Evolutionary conservation across 768 basidiomycete species (phyloP), one percentile per base, ranked within the genome.

Genomic region (Boletus edulis): DNA sequence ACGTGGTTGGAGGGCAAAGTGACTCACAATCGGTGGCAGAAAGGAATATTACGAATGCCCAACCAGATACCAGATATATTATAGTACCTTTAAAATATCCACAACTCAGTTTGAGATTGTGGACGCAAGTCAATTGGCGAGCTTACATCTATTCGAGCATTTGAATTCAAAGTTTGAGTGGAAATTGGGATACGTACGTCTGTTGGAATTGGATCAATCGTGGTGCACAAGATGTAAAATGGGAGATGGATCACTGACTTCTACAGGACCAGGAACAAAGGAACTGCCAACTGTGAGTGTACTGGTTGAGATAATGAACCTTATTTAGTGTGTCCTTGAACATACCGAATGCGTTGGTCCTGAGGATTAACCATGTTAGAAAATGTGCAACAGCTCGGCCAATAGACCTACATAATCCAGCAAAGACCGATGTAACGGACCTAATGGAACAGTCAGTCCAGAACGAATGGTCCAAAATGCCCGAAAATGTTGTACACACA

Each of bases 371-470:
- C 3, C 38, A n/a, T 24, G 7, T 39, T 9, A 12, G 24, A 29
- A 13, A 4, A 15, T 31, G 18, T 5, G 18, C 18, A 1, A n/a
- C 3, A n/a, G 11, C 5, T 37, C 15, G 15, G 15, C 15, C 35
- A 13, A 34, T 31, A 22, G 14, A 31, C 51, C 0, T 31, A 56
- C 51, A 54, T 29, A 2, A 18, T 4, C 14, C 18, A 54, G 12
- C 2, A n/a, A 31, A 56, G 45, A 14, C 55, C 45, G 2, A 47
- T 4, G 20, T 56, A 54, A 14, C 51, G 51, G 8, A 47, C 20
- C 55, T 54, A 18, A 2, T 10, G 10, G 6, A 11, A 1, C 4
- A 4, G 39, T 41, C 11, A 35, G 7, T 22, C 35, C 14, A 5
- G 17, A 42, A 31, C 14, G 8, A 4, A 24, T 24, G 1, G 35